Evolutionary conservation across 305 asterid genomes (phyloP).

Genomic region (Caryopteris hybrid): DNA sequence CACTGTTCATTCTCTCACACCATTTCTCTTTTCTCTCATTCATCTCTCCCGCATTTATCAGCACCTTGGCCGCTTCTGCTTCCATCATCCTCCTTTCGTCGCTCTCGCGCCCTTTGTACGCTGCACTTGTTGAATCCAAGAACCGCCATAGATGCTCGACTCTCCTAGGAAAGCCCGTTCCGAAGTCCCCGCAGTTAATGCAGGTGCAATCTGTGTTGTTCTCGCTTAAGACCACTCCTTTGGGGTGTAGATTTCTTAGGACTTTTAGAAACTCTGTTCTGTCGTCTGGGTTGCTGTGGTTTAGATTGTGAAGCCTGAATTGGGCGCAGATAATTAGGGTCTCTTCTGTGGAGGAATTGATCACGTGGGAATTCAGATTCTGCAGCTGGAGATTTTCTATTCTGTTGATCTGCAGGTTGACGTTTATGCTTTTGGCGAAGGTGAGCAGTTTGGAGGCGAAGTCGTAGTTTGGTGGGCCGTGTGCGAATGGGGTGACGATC

Average conservation of each 20-base stretch:
- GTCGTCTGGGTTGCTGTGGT: constrained; percentile 54
- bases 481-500: constrained; percentile 41
- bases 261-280: constrained; percentile 48
- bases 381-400: constrained; percentile 51
- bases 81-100: constrained; percentile 88
- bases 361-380: constrained; percentile 46
- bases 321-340: constrained; percentile 64
- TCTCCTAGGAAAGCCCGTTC: constrained; percentile 54
- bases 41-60: constrained; percentile 59
- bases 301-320: constrained; percentile 65
- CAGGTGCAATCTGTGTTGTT: constrained; percentile 71
- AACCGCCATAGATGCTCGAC: constrained; percentile 72
- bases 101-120: constrained; percentile 75
- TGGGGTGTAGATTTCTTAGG: constrained; percentile 48
- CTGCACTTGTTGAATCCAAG: constrained; percentile 67
- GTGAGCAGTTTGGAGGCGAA: constrained; percentile 56
- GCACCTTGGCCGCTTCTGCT: constrained; percentile 75
- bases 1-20: constrained; percentile 65
- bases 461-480: constrained; percentile 51
- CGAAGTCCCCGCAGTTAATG: constrained; percentile 63
- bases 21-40: constrained; percentile 73
- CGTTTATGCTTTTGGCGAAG: constrained; percentile 59
- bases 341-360: constrained; percentile 52
- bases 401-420: constrained; percentile 70
- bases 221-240: constrained; percentile 62